Base-by-base conservation (phyloP, 2,329 filamentous ascomycete genomes). In the Rosellinia necatrix region DNA sequence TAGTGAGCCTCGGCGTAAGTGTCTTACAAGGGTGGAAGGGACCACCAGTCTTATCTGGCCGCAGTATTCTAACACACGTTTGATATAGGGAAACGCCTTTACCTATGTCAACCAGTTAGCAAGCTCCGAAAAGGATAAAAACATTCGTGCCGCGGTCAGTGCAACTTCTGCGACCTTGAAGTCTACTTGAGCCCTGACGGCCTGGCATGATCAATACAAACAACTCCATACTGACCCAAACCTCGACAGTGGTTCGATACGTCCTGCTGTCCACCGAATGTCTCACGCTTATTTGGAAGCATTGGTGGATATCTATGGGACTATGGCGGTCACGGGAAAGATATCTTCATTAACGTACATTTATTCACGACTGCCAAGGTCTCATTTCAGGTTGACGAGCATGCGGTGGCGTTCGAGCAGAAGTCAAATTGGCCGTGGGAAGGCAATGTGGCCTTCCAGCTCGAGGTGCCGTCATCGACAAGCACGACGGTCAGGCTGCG, bases 71-170 rank as follows among this genome's bases (percentile, higher is more conserved):
- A 37, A 56, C 37, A 43, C 15, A 3, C 25, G n/a, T 2, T 27
- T 27, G 6, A 37, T 38, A 3, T 53, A 63, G 59, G 83, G 84
- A 2, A 81, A 74, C 27, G 74, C 73, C 1, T 87, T 87, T 67
- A 84, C 82, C 0, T 87, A 87, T 58, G 79, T 80, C 49, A 87
- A 87, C 60, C 83, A 85, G 56, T 73, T 87, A 0, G 80, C 79
- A 0, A 83, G 81, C 29, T 82, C 77, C 7, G 76, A 80, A 6
- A 66, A 67, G 1, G 75, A 83, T 52, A 73, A 74, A 15, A 83
- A 77, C 17, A 71, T 74, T 53, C 74, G 83, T 12, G 73, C 78
- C 27, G 76, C 80, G 19, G 59, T 61, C 9, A 49, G 59, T 59
- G 12, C 7, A 34, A 17, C 13, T 42, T 27, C 17, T 25, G 7